Evolutionary conservation across 179 eudicot genomes (phyloP), one percentile per base, ranked within the genome.

Genomic region (Actinidia polygama): DNA sequence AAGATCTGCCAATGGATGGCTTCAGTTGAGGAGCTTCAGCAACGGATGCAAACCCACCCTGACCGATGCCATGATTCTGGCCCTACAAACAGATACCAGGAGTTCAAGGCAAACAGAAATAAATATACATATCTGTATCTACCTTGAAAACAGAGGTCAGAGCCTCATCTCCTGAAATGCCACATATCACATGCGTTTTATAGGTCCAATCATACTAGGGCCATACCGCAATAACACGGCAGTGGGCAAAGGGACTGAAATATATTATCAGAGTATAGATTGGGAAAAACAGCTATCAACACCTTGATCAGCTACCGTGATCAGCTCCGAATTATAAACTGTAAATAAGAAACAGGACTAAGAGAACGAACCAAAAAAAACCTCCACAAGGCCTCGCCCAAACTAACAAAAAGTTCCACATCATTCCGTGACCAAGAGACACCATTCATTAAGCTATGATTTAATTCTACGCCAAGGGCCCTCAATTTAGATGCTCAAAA

Each of bases 11-110:
- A 46, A 84, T 54, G 21, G 88, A 82, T 81, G 86, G 83, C 88
- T 87, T 88, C 85, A 89, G 80, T 79, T 55, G 82, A 86, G 86
- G 81, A 77, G 77, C 82, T 84, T 89, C 91, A 64, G 83, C 86
- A 75, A 71, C 79, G 63, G 94, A 84, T 54, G 88, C 73, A n/a
- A n/a, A n/a, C n/a, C n/a, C n/a, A n/a, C n/a, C n/a, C n/a, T n/a
- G 86, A 76, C 82, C 83, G 77, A 81, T 67, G 66, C 78, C 86
- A 82, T 76, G 82, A 79, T 86, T 90, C 77, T 66, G 82, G 66
- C 87, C 86, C 93, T 91, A 86, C 80, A 87, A 71, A 85, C 54
- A 64, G 57, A 67, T 74, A 75, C 24, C 14, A 79, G 77, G 23
- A 71, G 77, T 80, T 55, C 23, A 54, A 83, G 23, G 61, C 11